A percentile compares a stretch with the other conserved stretches of the same genome.
phyloP scores from a whole-genome alignment of 306 rosid genomes.

The Vicia faba region DNA sequence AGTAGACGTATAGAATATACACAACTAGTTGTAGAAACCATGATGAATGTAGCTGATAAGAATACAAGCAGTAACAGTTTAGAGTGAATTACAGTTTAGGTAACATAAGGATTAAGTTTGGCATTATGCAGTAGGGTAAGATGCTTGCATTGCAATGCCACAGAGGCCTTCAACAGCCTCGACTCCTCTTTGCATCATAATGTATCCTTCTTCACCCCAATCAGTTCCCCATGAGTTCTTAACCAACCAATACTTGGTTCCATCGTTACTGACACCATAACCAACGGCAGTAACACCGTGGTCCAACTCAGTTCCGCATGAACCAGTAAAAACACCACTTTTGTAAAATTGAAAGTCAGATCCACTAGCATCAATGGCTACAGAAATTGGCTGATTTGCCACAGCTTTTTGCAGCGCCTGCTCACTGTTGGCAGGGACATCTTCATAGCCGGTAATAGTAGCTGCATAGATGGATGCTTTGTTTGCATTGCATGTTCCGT shows the following conservation, averaged over 20 bases:
- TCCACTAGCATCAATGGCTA: slow-evolving; percentile 15
- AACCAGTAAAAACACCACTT: slow-evolving; percentile 6
- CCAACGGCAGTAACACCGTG: slow-evolving; percentile 4
- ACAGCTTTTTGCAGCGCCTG: background rate
- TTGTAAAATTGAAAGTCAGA: slow-evolving; percentile 14
- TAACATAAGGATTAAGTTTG: slow-evolving; percentile 5
- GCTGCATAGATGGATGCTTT: background rate
- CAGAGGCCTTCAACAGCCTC: slow-evolving; percentile 1
- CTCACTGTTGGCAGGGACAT: slow-evolving; percentile 11
- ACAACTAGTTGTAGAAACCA: slow-evolving; percentile 5
- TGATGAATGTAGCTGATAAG: background rate
- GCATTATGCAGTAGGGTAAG: slow-evolving; percentile 5
- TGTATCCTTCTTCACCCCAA: slow-evolving; percentile 59
- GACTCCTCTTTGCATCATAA: slow-evolving; percentile 8
- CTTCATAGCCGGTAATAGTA: slow-evolving; percentile 3
- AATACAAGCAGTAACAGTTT: background rate
- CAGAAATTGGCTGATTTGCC: slow-evolving; percentile 7
- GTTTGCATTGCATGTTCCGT: slow-evolving; percentile 5
- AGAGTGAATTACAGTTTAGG: slow-evolving; percentile 43
- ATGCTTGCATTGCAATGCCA: slow-evolving; percentile 13
- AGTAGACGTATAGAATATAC: background rate
- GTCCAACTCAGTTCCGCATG: slow-evolving; percentile 7
- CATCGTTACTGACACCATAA: slow-evolving; percentile 9
- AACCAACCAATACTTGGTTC: slow-evolving; percentile 17
- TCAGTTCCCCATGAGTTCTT: slow-evolving; percentile 7